A percentile compares a stretch with the other conserved stretches of the same genome.
Evolutionary conservation across 768 basidiomycete genomes (phyloP).

Genomic region (Paxillus involutus): DNA sequence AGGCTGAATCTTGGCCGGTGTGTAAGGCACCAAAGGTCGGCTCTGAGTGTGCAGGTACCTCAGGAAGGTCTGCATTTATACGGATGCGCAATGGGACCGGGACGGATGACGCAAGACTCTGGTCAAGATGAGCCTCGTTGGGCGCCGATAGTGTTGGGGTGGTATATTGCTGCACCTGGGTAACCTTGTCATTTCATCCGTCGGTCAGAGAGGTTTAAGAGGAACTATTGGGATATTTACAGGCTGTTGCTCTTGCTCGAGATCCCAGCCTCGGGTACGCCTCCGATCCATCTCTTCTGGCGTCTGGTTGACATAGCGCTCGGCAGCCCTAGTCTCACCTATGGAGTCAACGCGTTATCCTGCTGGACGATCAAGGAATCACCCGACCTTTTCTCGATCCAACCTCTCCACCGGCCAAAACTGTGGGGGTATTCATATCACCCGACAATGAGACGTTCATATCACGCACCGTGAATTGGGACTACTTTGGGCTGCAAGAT

Average conservation of each 20-base stretch:
- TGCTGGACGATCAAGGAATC: background rate
- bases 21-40: background rate
- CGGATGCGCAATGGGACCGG: constrained; percentile 40
- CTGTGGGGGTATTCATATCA: constrained; percentile 36
- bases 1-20: constrained; percentile 4
- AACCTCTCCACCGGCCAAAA: constrained; percentile 83
- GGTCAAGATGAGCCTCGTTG: constrained; percentile 6
- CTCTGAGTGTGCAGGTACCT: constrained; percentile 14
- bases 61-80: constrained; percentile 38
- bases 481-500: constrained; percentile 72
- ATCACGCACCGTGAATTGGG: constrained; percentile 74
- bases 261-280: constrained; percentile 72
- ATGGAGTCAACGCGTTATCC: constrained; percentile 2
- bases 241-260: constrained; percentile 27
- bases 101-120: constrained; percentile 8
- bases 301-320: constrained; percentile 68
- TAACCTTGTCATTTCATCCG: constrained; percentile 10
- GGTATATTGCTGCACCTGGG: constrained; percentile 10
- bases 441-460: background rate
- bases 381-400: constrained; percentile 83
- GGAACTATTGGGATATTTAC: constrained; percentile 10
- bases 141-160: background rate
- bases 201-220: constrained; percentile 8
- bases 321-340: constrained; percentile 62
- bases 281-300: constrained; percentile 57